Conservation (phyloP, 345 rosid species). For the Euphorbia tirucalli region DNA sequence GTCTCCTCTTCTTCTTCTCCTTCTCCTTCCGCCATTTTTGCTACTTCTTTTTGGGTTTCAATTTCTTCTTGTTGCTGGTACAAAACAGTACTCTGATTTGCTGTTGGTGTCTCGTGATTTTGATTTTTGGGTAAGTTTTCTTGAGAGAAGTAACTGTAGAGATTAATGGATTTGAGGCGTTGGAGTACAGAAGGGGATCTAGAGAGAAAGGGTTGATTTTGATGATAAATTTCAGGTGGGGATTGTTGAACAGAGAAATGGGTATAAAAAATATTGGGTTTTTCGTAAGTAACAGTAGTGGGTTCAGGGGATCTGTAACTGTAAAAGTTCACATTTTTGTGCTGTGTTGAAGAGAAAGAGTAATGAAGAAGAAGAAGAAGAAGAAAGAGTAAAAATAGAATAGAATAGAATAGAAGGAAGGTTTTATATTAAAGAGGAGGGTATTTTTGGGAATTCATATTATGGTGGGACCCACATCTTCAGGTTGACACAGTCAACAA, state of each 20-base stretch:
- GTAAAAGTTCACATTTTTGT: conserved; percentile 49
- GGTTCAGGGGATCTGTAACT: conserved; percentile 42
- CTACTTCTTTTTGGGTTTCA: neutral
- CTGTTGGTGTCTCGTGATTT: too few species aligned
- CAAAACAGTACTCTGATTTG: too few species aligned
- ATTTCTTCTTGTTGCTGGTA: conserved; percentile 1
- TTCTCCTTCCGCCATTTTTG: conserved; percentile 12
- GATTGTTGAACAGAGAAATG: conserved; percentile 32
- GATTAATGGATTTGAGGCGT: conserved; percentile 59
- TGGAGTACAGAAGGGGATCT: conserved; percentile 75
- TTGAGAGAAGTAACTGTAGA: conserved; percentile 49
- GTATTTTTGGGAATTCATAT: too few species aligned
- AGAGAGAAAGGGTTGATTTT: conserved; percentile 23
- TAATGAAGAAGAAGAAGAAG: too few species aligned
- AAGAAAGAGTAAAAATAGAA: too few species aligned
- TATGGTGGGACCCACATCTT: too few species aligned
- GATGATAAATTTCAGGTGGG: conserved; percentile 8
- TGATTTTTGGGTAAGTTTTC: conserved; percentile 29
- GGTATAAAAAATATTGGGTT: conserved; percentile 29
- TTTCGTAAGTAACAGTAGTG: conserved; percentile 26
- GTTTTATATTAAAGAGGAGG: too few species aligned
- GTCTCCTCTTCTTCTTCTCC: conserved; percentile 25
- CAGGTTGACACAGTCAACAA: too few species aligned
- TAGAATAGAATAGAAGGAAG: too few species aligned
- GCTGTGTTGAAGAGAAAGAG: too few species aligned